Evolutionary conservation across 2,329 filamentous ascomycete genomes (phyloP), one percentile per base, ranked within the genome.

Genomic region (Exophiala aquamarina): DNA sequence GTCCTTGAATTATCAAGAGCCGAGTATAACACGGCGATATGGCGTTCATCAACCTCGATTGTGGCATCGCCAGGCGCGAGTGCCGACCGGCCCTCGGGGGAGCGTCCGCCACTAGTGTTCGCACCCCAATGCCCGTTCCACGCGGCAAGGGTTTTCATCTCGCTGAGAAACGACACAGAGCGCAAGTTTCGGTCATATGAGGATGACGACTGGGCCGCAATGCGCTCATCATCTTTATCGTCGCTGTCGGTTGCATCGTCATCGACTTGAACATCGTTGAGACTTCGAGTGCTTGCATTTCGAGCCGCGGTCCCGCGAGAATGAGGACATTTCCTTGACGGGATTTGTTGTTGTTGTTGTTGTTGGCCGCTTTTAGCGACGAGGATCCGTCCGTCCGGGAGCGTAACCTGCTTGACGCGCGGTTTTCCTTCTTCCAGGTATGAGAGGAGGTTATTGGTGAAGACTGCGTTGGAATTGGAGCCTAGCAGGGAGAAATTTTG

Each of bases 351-450:
- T 17, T 6, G 32, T 14, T 34, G 6, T 14, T n/a, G 17, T 10
- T 21, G 18, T 7, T 15, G 20, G 13, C 31, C 26, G 3, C 17
- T 36, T n/a, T 40, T 38, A 8, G 29, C 17, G 13, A 47, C 41
- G 4, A 54, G 38, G 15, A 40, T 33, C 1, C 41, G 41, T 3
- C 47, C 47, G 14, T 44, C 41, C 3, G 51, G 51, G 10, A 54
- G 26, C 5, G 40, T 48, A 14, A 54, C 19, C n/a, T 48, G 48
- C 13, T 23, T 31, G 18, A 54, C 21, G 5, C 19, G 26, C 4
- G 47, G 47, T 3, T 32, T 49, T 8, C 13, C 34, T 13, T 32
- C 9, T n/a, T 51, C 42, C 11, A 54, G 48, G 31, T 54, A 54
- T 21, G n/a, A 18, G 23, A 47, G 19, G 9, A 54, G n/a, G 1